These are phyloP conservation scores for Camillea tinctor DNA, from an alignment of 2,329 filamentous ascomycete species.

Conservation along the genomic window DNA sequence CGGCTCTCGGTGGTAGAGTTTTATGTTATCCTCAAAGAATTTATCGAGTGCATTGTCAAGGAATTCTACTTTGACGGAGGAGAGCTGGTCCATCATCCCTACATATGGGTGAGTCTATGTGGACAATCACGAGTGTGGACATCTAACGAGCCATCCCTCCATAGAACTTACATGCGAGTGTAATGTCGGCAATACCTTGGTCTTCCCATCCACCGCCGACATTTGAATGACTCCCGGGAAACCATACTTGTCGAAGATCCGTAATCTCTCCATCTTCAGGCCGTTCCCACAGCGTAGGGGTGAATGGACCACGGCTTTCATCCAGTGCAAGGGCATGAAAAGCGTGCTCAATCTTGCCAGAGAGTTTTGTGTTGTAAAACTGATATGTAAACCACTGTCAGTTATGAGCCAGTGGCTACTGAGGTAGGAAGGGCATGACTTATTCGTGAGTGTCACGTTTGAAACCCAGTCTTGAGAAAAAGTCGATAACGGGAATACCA, in stretches of 20 bases:
- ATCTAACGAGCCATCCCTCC: not conserved
- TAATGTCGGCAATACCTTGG: constrained; percentile 40
- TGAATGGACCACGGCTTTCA: constrained; percentile 53
- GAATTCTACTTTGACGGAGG: constrained; percentile 51
- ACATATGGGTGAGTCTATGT: not conserved
- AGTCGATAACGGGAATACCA: constrained; percentile 32
- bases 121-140: not conserved
- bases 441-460: constrained; percentile 46
- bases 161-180: constrained; percentile 34
- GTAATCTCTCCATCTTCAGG: constrained; percentile 38
- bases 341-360: constrained; percentile 52
- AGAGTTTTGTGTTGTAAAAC: constrained; percentile 55
- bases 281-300: constrained; percentile 55
- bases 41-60: constrained; percentile 24
- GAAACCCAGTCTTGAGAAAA: constrained; percentile 46
- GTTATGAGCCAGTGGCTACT: constrained; percentile 7
- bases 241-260: constrained; percentile 58
- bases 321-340: constrained; percentile 61
- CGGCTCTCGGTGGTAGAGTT: constrained; percentile 39
- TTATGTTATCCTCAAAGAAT: constrained; percentile 37
- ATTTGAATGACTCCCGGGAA: constrained; percentile 70
- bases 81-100: constrained; percentile 59
- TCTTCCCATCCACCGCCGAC: constrained; percentile 67
- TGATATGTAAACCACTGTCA: constrained; percentile 42
- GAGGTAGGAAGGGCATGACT: constrained; percentile 32